Conservation (phyloP, 345 rosid genomes). For the Rhodomyrtus tomentosa region DNA sequence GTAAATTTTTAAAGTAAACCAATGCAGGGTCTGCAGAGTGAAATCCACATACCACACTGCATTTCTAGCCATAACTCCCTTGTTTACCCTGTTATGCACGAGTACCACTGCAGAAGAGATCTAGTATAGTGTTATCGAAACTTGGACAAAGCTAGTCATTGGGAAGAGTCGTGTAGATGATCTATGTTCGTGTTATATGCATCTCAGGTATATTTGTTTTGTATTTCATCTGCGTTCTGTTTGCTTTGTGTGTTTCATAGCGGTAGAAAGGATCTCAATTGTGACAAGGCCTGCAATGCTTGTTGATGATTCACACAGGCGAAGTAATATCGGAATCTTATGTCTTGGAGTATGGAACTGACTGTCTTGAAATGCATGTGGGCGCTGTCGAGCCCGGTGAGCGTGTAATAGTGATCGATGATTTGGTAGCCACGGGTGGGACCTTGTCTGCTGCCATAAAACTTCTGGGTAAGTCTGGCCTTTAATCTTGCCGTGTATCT, state of each 20-base stretch:
- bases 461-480: conserved; percentile 41
- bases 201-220: not conserved
- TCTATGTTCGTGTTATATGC: not conserved
- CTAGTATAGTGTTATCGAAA: not conserved
- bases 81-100: not conserved
- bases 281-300: not conserved
- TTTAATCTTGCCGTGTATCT: not conserved
- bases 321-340: conserved; percentile 59
- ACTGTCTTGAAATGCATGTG: conserved; percentile 74
- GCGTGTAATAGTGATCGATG: conserved; percentile 63
- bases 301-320: conserved; percentile 20
- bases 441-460: conserved; percentile 75
- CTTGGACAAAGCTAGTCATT: not conserved
- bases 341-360: conserved; percentile 81
- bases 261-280: not conserved
- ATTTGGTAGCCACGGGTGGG: conserved; percentile 88
- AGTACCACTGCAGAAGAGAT: not conserved
- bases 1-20: not conserved
- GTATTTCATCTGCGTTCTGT: not conserved
- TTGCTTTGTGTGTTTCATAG: not conserved
- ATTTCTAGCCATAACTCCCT: not conserved
- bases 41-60: not conserved
- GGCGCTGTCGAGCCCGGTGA: conserved; percentile 64
- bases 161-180: not conserved
- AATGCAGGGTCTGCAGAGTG: not conserved